A percentile compares a stretch with the other conserved stretches of the same genome.
phyloP scores from a whole-genome alignment of 495 filamentous ascomycete species.

The Penicillium parvum region DNA sequence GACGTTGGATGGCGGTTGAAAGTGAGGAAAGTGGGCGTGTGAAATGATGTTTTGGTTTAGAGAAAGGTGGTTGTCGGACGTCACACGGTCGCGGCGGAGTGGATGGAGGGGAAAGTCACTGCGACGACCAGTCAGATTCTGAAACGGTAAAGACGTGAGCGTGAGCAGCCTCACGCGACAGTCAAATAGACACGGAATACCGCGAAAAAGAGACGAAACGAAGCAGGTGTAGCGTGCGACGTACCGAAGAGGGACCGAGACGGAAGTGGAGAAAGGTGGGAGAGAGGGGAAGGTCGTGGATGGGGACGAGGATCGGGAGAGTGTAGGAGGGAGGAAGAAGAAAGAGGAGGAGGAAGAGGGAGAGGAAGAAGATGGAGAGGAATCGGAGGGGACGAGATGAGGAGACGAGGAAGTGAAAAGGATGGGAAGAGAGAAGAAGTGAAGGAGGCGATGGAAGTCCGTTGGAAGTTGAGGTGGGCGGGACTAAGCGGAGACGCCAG shows the following conservation, averaged over 20 bases:
- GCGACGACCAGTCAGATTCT: slow-evolving; percentile 7
- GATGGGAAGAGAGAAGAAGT: slow-evolving; percentile 14
- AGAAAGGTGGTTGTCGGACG: slow-evolving; percentile 8
- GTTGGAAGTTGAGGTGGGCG: slow-evolving; percentile 20
- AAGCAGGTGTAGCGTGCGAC: slow-evolving; percentile 9
- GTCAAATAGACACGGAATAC: not conserved
- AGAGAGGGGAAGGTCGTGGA: slow-evolving; percentile 20
- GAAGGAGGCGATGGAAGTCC: slow-evolving; percentile 28
- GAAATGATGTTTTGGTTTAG: slow-evolving; percentile 7
- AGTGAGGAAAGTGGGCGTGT: slow-evolving; percentile 4
- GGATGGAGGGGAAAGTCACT: slow-evolving; percentile 15
- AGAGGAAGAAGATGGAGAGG: slow-evolving; percentile 14
- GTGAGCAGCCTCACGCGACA: not conserved
- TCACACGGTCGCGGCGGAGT: slow-evolving; percentile 22
- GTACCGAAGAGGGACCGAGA: slow-evolving; percentile 21
- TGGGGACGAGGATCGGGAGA: slow-evolving; percentile 14
- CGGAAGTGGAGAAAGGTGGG: slow-evolving; percentile 30
- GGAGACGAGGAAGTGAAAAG: slow-evolving; percentile 15
- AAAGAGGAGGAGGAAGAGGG: slow-evolving; percentile 16
- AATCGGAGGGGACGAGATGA: slow-evolving; percentile 20
- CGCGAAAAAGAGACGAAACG: not conserved
- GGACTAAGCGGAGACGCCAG: slow-evolving; percentile 21
- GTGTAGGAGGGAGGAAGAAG: slow-evolving; percentile 19
- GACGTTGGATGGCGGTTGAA: slow-evolving; percentile 6
- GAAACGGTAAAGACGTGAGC: not conserved